Percentiles rank a stretch among this genome's conserved stretches.
Conservation (phyloP, 768 basidiomycete species). For the Lactarius psammicola region DNA sequence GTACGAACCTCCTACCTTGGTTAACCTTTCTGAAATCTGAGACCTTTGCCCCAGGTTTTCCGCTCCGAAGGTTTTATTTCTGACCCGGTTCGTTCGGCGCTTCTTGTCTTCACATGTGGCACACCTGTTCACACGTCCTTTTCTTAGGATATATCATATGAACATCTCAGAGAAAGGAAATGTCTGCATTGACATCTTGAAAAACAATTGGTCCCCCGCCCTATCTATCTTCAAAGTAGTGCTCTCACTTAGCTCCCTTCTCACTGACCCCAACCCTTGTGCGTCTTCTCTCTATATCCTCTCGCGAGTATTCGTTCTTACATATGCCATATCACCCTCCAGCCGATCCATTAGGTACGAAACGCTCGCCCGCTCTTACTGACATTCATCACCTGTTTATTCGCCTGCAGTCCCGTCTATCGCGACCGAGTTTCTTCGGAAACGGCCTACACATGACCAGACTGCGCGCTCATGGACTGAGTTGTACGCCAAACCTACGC, state of each 20-base stretch:
- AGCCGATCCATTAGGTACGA: constrained; percentile 29
- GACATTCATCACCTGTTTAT: neutral
- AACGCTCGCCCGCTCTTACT: neutral
- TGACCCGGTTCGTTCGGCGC: constrained; percentile 57
- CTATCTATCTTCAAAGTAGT: constrained; percentile 93
- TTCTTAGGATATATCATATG: constrained; percentile 82
- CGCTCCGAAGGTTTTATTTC: constrained; percentile 73
- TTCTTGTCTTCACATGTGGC: constrained; percentile 5
- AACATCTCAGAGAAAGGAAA: constrained; percentile 79
- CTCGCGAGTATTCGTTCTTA: neutral
- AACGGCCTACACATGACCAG: constrained; percentile 40
- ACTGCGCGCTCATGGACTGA: constrained; percentile 43
- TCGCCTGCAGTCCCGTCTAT: constrained; percentile 35
- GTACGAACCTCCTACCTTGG: constrained; percentile 41
- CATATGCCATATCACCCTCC: constrained; percentile 1
- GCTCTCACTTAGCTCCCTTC: constrained; percentile 85
- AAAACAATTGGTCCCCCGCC: constrained; percentile 93
- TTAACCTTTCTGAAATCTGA: neutral
- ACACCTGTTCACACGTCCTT: constrained; percentile 5
- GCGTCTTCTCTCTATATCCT: constrained; percentile 36
- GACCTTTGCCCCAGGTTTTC: constrained; percentile 54
- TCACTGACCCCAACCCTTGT: constrained; percentile 95
- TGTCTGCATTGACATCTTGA: constrained; percentile 89
- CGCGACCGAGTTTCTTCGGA: constrained; percentile 34
- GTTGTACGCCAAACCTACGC: constrained; percentile 32